These are phyloP conservation scores for Heliocybe sulcata DNA, from an alignment of 1,284 basidiomycete genomes.

Conservation along the genomic window DNA sequence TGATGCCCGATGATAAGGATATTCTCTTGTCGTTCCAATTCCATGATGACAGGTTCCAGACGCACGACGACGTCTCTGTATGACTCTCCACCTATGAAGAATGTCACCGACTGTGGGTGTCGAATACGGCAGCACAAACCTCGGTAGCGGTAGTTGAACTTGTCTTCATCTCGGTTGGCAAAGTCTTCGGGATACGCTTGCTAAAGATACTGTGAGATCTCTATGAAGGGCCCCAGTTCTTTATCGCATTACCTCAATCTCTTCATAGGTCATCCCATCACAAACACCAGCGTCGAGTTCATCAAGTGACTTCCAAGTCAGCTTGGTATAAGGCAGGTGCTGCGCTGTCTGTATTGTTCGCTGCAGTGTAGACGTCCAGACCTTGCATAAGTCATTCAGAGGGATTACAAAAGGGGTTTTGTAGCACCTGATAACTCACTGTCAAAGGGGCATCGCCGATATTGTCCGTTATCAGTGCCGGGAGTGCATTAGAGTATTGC, in stretches of 20 bases:
- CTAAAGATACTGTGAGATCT: constrained; percentile 28
- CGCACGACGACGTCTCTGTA: constrained; percentile 95
- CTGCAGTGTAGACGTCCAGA: constrained; percentile 96
- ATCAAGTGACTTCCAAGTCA: constrained; percentile 98
- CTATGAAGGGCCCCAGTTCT: not conserved
- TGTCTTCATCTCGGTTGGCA: constrained; percentile 98
- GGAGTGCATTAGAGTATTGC: constrained; percentile 83
- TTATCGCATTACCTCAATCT: constrained; percentile 72
- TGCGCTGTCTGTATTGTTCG: constrained; percentile 91
- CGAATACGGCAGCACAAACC: constrained; percentile 33
- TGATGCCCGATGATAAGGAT: constrained; percentile 97
- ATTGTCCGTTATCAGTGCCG: constrained; percentile 84
- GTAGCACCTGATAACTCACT: constrained; percentile 32
- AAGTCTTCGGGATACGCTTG: constrained; percentile 97
- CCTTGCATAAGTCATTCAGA: constrained; percentile 38
- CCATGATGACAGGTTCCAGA: constrained; percentile 98
- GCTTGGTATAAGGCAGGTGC: constrained; percentile 79
- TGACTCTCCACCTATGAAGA: constrained; percentile 70
- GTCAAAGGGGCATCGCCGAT: constrained; percentile 87
- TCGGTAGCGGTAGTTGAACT: constrained; percentile 98
- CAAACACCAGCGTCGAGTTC: constrained; percentile 99
- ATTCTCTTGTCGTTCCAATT: constrained; percentile 95
- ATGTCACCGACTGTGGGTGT: not conserved
- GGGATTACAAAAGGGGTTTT: not conserved
- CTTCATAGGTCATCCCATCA: constrained; percentile 99